These are phyloP conservation scores for Xylaria longipes DNA, from an alignment of 495 filamentous ascomycete species.

Conservation along the genomic window DNA sequence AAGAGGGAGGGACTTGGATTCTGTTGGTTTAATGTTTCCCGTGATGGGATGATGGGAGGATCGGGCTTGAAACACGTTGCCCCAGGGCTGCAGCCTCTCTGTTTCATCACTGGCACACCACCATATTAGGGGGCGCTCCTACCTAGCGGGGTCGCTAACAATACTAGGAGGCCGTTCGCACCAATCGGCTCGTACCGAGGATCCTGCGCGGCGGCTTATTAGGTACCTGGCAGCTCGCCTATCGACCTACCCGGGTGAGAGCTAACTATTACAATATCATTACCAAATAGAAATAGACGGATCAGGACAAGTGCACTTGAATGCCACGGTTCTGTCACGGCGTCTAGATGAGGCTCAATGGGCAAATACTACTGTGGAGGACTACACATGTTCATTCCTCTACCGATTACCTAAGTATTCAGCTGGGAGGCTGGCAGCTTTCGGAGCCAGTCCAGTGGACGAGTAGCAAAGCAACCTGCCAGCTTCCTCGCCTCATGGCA, in stretches of 20 bases:
- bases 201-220: not conserved
- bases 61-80: slow-evolving; percentile 39
- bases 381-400: slow-evolving; percentile 10
- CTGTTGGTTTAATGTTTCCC: slow-evolving; percentile 1
- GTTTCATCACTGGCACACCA: slow-evolving; percentile 14
- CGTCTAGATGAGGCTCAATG: slow-evolving; percentile 18
- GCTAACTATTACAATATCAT: slow-evolving; percentile 12
- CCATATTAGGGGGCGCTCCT: not conserved
- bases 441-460: not conserved
- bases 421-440: not conserved
- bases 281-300: slow-evolving; percentile 23
- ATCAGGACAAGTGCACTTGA: slow-evolving; percentile 1
- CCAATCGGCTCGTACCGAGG: slow-evolving; percentile 24
- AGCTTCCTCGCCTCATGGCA: not conserved
- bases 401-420: not conserved
- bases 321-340: slow-evolving; percentile 14
- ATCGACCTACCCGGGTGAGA: not conserved
- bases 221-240: slow-evolving; percentile 20
- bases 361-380: slow-evolving; percentile 13
- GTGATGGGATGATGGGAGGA: slow-evolving; percentile 6
- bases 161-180: too few species aligned
- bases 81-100: slow-evolving; percentile 9
- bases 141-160: not conserved
- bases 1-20: slow-evolving; percentile 13
- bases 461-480: not conserved